Evolutionary conservation across 1,284 basidiomycete genomes (phyloP).

Genomic region (Cutaneotrichosporon sp.): DNA sequence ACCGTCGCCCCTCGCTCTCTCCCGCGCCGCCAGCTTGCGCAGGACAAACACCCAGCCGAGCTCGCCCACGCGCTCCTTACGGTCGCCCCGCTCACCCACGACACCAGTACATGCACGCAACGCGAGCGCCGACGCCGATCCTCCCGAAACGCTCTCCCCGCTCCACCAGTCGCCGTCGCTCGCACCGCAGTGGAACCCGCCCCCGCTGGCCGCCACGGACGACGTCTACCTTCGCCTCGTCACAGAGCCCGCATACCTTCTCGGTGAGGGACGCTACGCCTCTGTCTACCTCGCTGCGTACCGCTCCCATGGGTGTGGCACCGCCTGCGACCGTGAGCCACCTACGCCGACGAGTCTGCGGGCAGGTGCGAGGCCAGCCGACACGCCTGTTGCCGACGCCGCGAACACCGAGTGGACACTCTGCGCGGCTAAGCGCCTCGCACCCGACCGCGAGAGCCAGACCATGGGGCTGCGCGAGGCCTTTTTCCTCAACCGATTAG

Average conservation of each 20-base stretch:
- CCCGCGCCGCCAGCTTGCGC: slow-evolving; percentile 28
- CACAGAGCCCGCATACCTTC: slow-evolving; percentile 35
- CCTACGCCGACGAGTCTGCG: background rate
- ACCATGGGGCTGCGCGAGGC: slow-evolving; percentile 50
- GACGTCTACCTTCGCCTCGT: slow-evolving; percentile 37
- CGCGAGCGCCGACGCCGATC: background rate
- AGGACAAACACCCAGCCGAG: background rate
- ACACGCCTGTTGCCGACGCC: background rate
- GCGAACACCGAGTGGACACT: slow-evolving; percentile 35
- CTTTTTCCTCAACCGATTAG: slow-evolving; percentile 49
- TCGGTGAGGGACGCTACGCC: slow-evolving; percentile 51
- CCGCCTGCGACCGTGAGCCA: background rate
- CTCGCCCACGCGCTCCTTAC: slow-evolving; percentile 8
- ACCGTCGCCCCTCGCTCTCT: slow-evolving; percentile 35
- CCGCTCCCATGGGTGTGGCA: slow-evolving; percentile 6
- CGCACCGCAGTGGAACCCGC: slow-evolving; percentile 28
- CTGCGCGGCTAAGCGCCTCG: slow-evolving; percentile 50
- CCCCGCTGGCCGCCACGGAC: slow-evolving; percentile 29
- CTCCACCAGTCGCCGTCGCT: slow-evolving; percentile 40
- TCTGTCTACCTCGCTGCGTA: slow-evolving; percentile 48
- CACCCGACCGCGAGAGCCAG: slow-evolving; percentile 49
- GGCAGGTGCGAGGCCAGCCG: background rate
- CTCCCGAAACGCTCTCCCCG: slow-evolving; percentile 21
- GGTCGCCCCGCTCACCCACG: slow-evolving; percentile 3
- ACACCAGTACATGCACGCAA: slow-evolving; percentile 1